A percentile compares a stretch with the other conserved stretches of the same genome.
Evolutionary conservation across 1,284 basidiomycete species (phyloP).

Genomic region (Afroboletus lepidellus): DNA sequence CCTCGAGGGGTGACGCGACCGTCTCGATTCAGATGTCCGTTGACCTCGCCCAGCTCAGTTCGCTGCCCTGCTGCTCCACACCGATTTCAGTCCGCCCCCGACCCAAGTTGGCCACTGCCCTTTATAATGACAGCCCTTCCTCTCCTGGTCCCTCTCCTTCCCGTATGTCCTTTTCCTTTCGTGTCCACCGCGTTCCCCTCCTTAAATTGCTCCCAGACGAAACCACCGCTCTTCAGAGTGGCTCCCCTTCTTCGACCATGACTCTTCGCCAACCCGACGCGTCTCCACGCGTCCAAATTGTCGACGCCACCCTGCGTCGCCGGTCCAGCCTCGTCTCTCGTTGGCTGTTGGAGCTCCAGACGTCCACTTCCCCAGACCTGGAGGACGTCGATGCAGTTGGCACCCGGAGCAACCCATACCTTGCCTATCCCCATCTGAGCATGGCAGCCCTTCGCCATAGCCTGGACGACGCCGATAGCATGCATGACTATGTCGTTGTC

Average conservation of each 20-base stretch:
- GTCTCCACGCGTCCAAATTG: conserved; percentile 14
- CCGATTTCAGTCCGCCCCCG: conserved; percentile 9
- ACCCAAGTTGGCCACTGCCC: conserved; percentile 12
- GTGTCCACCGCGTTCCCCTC: not conserved
- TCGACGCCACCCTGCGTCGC: conserved; percentile 33
- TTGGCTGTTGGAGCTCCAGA: conserved; percentile 67
- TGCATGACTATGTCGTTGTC: conserved; percentile 58
- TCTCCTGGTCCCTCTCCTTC: conserved; percentile 2
- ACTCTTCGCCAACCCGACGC: conserved; percentile 32
- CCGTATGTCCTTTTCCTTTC: conserved; percentile 24
- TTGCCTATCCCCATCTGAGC: conserved; percentile 53
- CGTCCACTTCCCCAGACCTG: conserved; percentile 21
- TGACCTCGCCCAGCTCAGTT: conserved; percentile 17
- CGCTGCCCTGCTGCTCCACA: conserved; percentile 16
- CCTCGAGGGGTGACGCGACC: not conserved
- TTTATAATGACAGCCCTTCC: conserved; percentile 23
- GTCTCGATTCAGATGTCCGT: conserved; percentile 24
- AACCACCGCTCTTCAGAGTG: conserved; percentile 8
- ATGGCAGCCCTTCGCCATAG: conserved; percentile 25
- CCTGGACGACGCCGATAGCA: conserved; percentile 38
- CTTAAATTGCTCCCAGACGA: conserved; percentile 15
- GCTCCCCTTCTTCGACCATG: conserved; percentile 33
- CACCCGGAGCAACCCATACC: conserved; percentile 45
- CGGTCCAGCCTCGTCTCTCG: conserved; percentile 63
- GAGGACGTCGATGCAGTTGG: conserved; percentile 29